Conservation (phyloP, 2,329 filamentous ascomycete species). For the Balansia obtecta region DNA sequence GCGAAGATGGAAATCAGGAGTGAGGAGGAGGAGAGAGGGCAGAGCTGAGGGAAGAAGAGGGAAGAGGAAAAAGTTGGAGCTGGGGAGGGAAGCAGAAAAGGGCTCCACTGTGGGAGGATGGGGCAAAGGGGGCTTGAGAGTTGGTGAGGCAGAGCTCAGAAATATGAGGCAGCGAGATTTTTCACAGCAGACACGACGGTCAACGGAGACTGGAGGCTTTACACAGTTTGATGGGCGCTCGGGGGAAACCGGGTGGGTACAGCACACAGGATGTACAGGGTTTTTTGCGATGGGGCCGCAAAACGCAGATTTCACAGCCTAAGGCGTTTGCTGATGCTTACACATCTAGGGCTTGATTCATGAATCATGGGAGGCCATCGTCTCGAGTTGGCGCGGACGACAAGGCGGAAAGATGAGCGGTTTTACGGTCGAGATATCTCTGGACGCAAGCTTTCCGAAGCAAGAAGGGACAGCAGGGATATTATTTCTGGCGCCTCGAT, state of each 20-base stretch:
- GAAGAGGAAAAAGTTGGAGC: constrained; percentile 26
- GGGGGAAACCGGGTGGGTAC: constrained; percentile 24
- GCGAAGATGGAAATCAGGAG: constrained; percentile 21
- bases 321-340: constrained; percentile 13
- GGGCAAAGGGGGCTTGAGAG: constrained; percentile 18
- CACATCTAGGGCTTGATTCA: constrained; percentile 7
- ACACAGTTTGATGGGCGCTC: constrained; percentile 18
- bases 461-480: no score
- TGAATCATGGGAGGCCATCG: neutral
- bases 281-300: constrained; percentile 14
- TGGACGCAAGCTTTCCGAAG: no score
- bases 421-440: neutral
- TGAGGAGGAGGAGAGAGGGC: constrained; percentile 22
- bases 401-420: neutral
- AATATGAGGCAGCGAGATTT: constrained; percentile 19
- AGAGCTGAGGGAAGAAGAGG: constrained; percentile 23
- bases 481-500: no score
- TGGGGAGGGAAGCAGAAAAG: constrained; percentile 21
- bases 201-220: constrained; percentile 3
- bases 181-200: constrained; percentile 12
- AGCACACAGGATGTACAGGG: constrained; percentile 9
- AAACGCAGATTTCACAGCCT: constrained; percentile 16
- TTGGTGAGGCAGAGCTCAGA: constrained; percentile 14
- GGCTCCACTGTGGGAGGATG: constrained; percentile 21
- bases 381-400: neutral